Percentiles rank a stretch among this genome's conserved stretches.
phyloP scores from a whole-genome alignment of 108 stramenopile species.

The Cyclotella choctawhatcheeana region DNA sequence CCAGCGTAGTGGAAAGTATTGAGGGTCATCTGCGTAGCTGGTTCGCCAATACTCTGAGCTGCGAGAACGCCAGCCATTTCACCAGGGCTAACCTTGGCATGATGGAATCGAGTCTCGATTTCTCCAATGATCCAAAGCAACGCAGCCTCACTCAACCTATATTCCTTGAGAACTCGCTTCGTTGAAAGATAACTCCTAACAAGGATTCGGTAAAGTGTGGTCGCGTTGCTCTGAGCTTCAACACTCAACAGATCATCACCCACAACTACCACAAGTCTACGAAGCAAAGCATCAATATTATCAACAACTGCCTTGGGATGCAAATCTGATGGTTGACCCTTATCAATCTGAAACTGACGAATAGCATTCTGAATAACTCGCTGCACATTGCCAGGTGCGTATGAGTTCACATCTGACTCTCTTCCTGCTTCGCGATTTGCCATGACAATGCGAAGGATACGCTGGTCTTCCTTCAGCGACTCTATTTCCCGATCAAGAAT shows the following conservation, averaged over 20 bases:
- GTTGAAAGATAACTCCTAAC: constrained; percentile 86
- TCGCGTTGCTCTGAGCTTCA: constrained; percentile 96
- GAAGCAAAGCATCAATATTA: constrained; percentile 77
- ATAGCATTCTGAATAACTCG: constrained; percentile 93
- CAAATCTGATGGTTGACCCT: constrained; percentile 82
- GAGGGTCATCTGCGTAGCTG: constrained; percentile 99
- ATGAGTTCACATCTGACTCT: constrained; percentile 79
- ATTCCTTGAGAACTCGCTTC: constrained; percentile 91
- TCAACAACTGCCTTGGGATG: constrained; percentile 88
- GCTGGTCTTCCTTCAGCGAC: constrained; percentile 86
- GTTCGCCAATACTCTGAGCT: constrained; percentile 98
- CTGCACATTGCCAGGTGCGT: constrained; percentile 93
- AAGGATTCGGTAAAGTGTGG: constrained; percentile 91
- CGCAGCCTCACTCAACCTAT: constrained; percentile 88
- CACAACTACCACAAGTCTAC: constrained; percentile 89
- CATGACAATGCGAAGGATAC: constrained; percentile 84
- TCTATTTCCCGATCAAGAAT: constrained; percentile 91
- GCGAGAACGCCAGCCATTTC: constrained; percentile 99
- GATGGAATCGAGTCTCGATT: constrained; percentile 90
- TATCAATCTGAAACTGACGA: constrained; percentile 91
- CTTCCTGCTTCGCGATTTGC: constrained; percentile 90
- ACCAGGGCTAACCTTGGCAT: constrained; percentile 93
- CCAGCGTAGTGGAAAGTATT: constrained; percentile 99
- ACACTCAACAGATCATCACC: constrained; percentile 90
- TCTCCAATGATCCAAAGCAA: constrained; percentile 92